A percentile compares a stretch with the other conserved stretches of the same genome.
Conservation (phyloP, 257 asterid species). For the Anisodus tanguticus region DNA sequence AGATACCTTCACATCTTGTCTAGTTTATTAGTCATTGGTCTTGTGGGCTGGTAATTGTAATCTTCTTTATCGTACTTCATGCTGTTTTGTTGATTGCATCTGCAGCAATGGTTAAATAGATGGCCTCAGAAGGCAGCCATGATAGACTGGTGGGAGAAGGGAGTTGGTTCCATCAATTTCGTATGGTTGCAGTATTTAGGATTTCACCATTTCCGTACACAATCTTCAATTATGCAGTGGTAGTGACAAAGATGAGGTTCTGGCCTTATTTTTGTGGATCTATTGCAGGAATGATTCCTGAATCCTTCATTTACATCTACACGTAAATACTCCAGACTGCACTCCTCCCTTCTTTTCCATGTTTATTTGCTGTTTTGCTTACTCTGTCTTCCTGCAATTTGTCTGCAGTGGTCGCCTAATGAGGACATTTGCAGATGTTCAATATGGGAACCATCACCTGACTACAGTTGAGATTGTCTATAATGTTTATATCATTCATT, state of each 20-base stretch:
- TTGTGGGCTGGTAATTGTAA: conserved; percentile 14
- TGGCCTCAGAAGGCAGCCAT: conserved; percentile 89
- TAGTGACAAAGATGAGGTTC: conserved; percentile 80
- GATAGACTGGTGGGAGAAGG: conserved; percentile 91
- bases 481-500: conserved; percentile 70
- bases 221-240: conserved; percentile 84
- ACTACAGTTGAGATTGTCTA: conserved; percentile 76
- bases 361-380: conserved; percentile 28
- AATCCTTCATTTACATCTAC: conserved; percentile 91
- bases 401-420: conserved; percentile 81
- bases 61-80: background rate
- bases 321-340: conserved; percentile 46
- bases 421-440: conserved; percentile 79
- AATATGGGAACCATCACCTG: conserved; percentile 70
- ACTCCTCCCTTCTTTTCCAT: conserved; percentile 2
- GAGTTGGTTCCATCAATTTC: conserved; percentile 85
- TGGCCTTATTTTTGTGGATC: conserved; percentile 95
- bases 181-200: conserved; percentile 82
- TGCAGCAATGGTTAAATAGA: conserved; percentile 81
- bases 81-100: background rate
- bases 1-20: conserved; percentile 18
- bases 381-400: conserved; percentile 28
- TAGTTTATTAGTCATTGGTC: conserved; percentile 4
- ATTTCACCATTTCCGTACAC: conserved; percentile 93
- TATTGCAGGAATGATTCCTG: conserved; percentile 90